Base-by-base conservation (phyloP, 2,329 filamentous ascomycete genomes). In the Talaromyces sp. region DNA sequence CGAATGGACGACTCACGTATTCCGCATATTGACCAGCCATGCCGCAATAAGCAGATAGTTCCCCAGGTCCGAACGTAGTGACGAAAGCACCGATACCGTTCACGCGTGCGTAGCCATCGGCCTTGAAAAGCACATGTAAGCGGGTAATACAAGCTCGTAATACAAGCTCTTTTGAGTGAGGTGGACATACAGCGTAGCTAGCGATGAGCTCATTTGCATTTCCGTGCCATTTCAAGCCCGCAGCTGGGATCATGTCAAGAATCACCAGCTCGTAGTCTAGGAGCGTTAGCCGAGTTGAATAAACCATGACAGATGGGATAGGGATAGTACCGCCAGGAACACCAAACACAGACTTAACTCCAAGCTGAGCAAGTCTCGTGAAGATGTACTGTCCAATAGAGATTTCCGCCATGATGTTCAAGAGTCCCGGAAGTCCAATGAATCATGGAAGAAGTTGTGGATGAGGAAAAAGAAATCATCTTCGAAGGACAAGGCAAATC, bases 191-290 rank as follows among this genome's bases (percentile, higher is more conserved):
- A 7, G 69, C 68, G 39, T 70, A 70, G 9, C 54, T 60, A 35
- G 68, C 69, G 35, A 68, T 43, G 14, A 71, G 65, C 45, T 71
- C 68, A 56, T 70, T 70, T 3, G 68, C 50, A 47, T 67, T 70
- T 24, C 67, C 68, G 33, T 48, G 61, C 70, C 70, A 72, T 13
- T 19, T 62, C 6, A 72, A 60, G 22, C 64, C 66, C 35, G 64
- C 65, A 14, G 66, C 65, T 6, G 52, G 47, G 7, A 70, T 63
- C 31, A 69, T 66, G 45, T 71, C 70, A 13, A 71, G 67, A n/a
- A 63, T 39, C 16, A 62, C 56, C 9, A 66, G 56, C 37, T 66
- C 64, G 37, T 63, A 66, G 43, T 63, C 65, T 65, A 37, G 27
- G 27, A 3, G 3, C 27, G 27, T 27, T 27, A 27, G 27, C 27